Base-by-base conservation (phyloP, 257 asterid genomes). In the Galeopsis tetrahit region DNA sequence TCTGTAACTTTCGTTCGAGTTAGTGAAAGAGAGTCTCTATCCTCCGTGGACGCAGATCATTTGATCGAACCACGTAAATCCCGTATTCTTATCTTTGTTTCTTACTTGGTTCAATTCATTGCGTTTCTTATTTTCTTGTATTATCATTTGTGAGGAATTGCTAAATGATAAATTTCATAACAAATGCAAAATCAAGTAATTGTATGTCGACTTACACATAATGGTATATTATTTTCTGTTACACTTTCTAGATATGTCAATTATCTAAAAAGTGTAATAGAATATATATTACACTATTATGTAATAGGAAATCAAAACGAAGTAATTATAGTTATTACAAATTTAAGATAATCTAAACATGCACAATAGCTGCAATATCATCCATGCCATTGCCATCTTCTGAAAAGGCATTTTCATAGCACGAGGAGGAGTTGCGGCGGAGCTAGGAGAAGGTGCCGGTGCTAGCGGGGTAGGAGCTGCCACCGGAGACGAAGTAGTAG, bases 381-480 rank as follows among this genome's bases (percentile, higher is more conserved):
- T 43, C 52, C 10, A 68, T 68, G 38, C 83, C 28, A 21, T 21
- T 21, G 28, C 28, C 51, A 81, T 21, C 32, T 63, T 65, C 62
- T 39, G 58, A 43, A 42, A 69, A 44, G 71, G 34, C 63, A 51
- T 11, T 53, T 17, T 51, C 3, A 52, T 48, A 57, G 73, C 65
- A 28, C 4, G 34, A 21, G 55, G 69, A 34, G 10, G 52, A 32
- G 80, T 59, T 2, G 85, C 87, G 68, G 15, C 87, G 68, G 21
- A 13, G 66, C 73, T 82, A 3, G 92, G 88, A 69, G 91, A 77
- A 59, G 89, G 93, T 2, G 75, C 83, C 7, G 87, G 28, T 1
- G 86, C 80, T n/a, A 69, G 52, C 1, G 77, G 38, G 31, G 35
- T 13, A 7, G 88, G 79, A 72, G 79, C 44, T 0, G 77, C 72